Base-by-base conservation (phyloP, 768 basidiomycete species). In the Roridomyces roridus region DNA sequence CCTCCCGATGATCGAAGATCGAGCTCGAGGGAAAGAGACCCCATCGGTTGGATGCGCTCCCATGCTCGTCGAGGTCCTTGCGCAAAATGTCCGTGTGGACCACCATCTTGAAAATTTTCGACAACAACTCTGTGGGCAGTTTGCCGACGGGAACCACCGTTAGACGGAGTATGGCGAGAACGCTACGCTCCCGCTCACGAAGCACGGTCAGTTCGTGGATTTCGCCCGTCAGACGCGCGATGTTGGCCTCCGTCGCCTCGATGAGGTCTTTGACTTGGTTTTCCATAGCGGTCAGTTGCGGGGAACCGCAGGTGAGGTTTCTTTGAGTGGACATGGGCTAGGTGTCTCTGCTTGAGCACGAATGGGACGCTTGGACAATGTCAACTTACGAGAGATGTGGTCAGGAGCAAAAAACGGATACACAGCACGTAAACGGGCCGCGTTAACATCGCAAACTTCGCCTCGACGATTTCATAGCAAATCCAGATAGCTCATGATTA, bases 201-300 rank as follows among this genome's bases (percentile, higher is more conserved):
- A 51, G 26, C n/a, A 7, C 14, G 21, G 6, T 14, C 9, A 51
- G 29, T 20, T 51, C 55, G 35, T 18, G 23, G 15, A 51, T 51
- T 10, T 51, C 42, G 1, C 24, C 43, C 2, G 49, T 51, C 18
- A 57, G 18, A n/a, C 50, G 49, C 44, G n/a, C 56, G 29, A 57
- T 57, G 26, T 57, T 51, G 44, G 49, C 39, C 17, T 57, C 49
- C n/a, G 56, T 26, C n/a, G 49, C 39, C 25, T 23, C 37, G 23
- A 57, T 57, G 20, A 57, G 56, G 1, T 20, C 43, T 24, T 57
- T 50, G 35, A 57, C 48, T 12, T 56, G 55, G 17, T 23, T 49
- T 45, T 56, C 48, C 15, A 40, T 21, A 9, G 8, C 14, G 29
- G 39, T 41, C 48, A 4, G 14, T 6, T 31, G 7, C 14, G 25